Evolutionary conservation across 2,329 filamentous ascomycete genomes (phyloP).

Genomic region (Aureobasidium musti): DNA sequence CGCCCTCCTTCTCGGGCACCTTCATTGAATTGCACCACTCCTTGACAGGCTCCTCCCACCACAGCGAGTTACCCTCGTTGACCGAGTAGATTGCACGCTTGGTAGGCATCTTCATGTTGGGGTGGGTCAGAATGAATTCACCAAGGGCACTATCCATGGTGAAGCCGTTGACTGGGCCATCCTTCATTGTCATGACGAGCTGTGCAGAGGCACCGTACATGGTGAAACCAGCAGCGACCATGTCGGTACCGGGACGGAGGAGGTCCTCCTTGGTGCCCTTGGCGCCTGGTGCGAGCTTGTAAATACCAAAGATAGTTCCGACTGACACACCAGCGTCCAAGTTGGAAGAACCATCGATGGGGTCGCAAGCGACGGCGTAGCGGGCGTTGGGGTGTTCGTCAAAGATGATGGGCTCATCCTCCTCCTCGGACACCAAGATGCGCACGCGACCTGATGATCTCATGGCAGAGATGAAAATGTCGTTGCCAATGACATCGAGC

Average conservation of each 20-base stretch:
- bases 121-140: slow-evolving; percentile 98
- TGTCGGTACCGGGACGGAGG: slow-evolving; percentile 83
- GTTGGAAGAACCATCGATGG: slow-evolving; percentile 97
- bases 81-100: slow-evolving; percentile 89
- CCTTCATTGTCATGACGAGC: slow-evolving; percentile 95
- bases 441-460: slow-evolving; percentile 86
- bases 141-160: slow-evolving; percentile 94
- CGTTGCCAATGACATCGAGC: slow-evolving; percentile 97
- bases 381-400: slow-evolving; percentile 70
- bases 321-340: slow-evolving; percentile 96
- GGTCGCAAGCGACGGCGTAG: slow-evolving; percentile 95
- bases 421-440: slow-evolving; percentile 95
- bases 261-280: slow-evolving; percentile 80
- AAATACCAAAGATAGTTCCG: slow-evolving; percentile 94
- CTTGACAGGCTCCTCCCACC: slow-evolving; percentile 89
- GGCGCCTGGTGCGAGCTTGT: slow-evolving; percentile 79
- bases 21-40: slow-evolving; percentile 90
- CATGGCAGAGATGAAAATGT: slow-evolving; percentile 96
- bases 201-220: slow-evolving; percentile 99
- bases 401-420: slow-evolving; percentile 90
- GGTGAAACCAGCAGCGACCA: slow-evolving; percentile 95
- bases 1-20: slow-evolving; percentile 65
- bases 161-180: slow-evolving; percentile 91
- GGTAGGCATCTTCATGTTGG: slow-evolving; percentile 84
- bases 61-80: slow-evolving; percentile 97